Evolutionary conservation across 805 yeast species (phyloP).

Genomic region (Priceomyces fermenticarens): DNA sequence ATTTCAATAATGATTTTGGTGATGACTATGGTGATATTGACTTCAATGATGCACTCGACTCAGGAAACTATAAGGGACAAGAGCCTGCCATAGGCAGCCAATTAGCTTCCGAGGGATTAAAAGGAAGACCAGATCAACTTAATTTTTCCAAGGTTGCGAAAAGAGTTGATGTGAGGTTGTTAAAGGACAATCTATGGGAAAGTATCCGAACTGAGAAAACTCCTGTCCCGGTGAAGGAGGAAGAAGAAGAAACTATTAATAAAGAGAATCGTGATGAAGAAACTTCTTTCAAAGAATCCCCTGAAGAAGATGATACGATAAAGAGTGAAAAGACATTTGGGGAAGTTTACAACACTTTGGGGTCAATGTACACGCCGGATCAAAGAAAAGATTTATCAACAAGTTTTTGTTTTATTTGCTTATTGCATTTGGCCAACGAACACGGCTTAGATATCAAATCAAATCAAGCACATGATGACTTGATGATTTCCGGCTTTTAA

Average conservation of each 20-base stretch:
- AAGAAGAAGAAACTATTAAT: conserved; percentile 1
- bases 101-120: conserved; percentile 18
- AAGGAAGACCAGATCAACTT: conserved; percentile 35
- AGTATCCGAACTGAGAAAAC: conserved; percentile 3
- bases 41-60: conserved; percentile 39
- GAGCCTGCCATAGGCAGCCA: conserved; percentile 14
- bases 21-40: conserved; percentile 38
- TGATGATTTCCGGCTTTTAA: conserved; percentile 26
- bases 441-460: conserved; percentile 34
- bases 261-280: neutral
- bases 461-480: conserved; percentile 33
- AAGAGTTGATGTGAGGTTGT: conserved; percentile 67
- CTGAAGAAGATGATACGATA: neutral
- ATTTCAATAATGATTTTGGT: conserved; percentile 32
- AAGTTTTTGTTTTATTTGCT: conserved; percentile 44
- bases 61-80: conserved; percentile 8
- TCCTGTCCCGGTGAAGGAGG: neutral
- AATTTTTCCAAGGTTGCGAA: conserved; percentile 72
- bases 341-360: conserved; percentile 31
- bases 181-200: conserved; percentile 77
- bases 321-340: conserved; percentile 28
- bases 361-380: conserved; percentile 32
- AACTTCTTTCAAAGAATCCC: neutral
- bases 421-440: conserved; percentile 44
- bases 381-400: conserved; percentile 42